Percentiles rank a stretch among this genome's conserved stretches.
Evolutionary conservation across 345 rosid species (phyloP).

Genomic region (Trapa incisa): DNA sequence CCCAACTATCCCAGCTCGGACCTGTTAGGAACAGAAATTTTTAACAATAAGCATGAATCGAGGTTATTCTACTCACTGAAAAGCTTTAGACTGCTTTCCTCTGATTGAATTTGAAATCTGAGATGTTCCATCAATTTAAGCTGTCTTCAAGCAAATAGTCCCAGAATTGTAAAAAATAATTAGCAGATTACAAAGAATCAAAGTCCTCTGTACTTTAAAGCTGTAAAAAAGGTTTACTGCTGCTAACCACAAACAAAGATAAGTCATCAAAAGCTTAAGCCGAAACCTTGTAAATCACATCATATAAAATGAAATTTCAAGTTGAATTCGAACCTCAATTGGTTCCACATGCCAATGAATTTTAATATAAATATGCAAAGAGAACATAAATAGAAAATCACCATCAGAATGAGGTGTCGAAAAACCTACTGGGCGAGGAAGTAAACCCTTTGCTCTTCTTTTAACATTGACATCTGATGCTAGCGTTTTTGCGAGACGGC

Average conservation of each 20-base stretch:
- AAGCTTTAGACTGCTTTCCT: background rate
- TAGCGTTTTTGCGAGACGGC: conserved; percentile 56
- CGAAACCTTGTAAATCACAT: background rate
- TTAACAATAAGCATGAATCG: background rate
- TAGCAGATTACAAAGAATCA: background rate
- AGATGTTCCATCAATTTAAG: background rate
- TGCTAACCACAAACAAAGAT: background rate
- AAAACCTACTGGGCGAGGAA: conserved; percentile 64
- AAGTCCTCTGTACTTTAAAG: background rate
- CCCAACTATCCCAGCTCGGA: conserved; percentile 93
- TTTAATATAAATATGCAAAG: background rate
- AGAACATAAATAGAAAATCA: background rate
- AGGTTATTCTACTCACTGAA: background rate
- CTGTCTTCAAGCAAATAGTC: background rate
- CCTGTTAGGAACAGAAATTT: conserved; percentile 22
- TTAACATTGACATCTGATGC: conserved; percentile 70
- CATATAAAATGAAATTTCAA: background rate
- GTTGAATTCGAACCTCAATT: background rate
- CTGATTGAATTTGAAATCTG: background rate
- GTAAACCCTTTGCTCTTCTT: conserved; percentile 75
- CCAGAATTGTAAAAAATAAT: background rate
- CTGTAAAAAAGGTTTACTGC: background rate
- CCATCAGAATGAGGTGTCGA: background rate
- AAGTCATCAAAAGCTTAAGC: background rate
- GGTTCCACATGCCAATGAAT: background rate